phyloP scores from a whole-genome alignment of 2,329 filamentous ascomycete genomes.

The Penicillium sp. region DNA sequence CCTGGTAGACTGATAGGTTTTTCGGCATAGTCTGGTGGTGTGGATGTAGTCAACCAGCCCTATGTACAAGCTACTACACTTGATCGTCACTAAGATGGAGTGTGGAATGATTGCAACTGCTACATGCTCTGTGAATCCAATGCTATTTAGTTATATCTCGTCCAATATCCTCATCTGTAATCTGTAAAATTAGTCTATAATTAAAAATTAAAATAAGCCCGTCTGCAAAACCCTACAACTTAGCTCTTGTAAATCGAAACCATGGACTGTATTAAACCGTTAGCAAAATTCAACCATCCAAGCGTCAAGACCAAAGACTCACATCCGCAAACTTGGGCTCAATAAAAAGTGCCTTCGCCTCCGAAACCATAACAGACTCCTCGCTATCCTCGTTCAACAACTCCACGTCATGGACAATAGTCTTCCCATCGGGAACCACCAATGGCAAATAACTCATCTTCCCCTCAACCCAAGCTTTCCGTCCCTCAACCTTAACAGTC shows the following conservation, averaged over 20 bases:
- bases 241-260: slow-evolving; percentile 29
- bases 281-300: neutral
- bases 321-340: slow-evolving; percentile 40
- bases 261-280: slow-evolving; percentile 28
- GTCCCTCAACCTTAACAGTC: slow-evolving; percentile 34
- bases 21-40: too few species aligned
- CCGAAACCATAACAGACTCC: slow-evolving; percentile 30
- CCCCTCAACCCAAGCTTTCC: slow-evolving; percentile 41
- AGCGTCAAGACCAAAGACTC: slow-evolving; percentile 14
- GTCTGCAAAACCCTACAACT: neutral
- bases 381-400: slow-evolving; percentile 21
- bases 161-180: neutral
- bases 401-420: slow-evolving; percentile 11
- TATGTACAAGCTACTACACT: neutral
- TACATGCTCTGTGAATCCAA: neutral
- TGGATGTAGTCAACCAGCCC: neutral
- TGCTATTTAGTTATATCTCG: neutral
- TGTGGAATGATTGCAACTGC: neutral
- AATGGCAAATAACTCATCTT: slow-evolving; percentile 25
- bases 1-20: neutral
- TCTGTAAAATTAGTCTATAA: neutral
- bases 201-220: neutral
- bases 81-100: neutral
- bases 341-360: slow-evolving; percentile 39
- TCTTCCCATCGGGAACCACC: slow-evolving; percentile 2